Percentiles rank a stretch among this genome's conserved stretches.
phyloP scores from a whole-genome alignment of 2,329 filamentous ascomycete genomes.

The Colletotrichum abscissum region DNA sequence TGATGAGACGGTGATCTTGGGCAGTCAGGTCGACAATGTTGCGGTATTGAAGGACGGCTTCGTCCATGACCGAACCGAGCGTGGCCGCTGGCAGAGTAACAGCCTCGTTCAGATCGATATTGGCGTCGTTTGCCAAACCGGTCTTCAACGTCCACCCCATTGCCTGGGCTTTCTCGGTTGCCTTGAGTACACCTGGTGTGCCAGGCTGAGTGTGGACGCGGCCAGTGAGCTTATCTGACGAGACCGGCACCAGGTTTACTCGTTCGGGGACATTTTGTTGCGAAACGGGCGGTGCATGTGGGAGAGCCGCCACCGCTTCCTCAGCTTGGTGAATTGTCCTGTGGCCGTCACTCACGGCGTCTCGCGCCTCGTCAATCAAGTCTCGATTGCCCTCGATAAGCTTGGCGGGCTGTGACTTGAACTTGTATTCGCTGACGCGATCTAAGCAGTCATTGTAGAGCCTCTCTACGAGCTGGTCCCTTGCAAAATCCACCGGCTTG shows the following conservation, averaged over 20 bases:
- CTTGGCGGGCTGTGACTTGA: conserved; percentile 76
- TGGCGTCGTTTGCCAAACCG: conserved; percentile 70
- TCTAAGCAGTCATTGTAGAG: conserved; percentile 96
- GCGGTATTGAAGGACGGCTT: conserved; percentile 90
- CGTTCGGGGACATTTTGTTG: conserved; percentile 65
- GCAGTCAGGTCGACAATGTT: conserved; percentile 83
- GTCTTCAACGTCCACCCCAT: conserved; percentile 86
- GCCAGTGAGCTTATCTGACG: conserved; percentile 77
- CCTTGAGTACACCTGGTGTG: conserved; percentile 75
- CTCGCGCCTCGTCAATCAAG: conserved; percentile 84
- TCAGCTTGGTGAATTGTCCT: conserved; percentile 81
- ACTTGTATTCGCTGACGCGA: conserved; percentile 89
- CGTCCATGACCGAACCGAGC: conserved; percentile 90
- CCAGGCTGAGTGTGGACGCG: conserved; percentile 78
- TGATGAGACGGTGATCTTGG: conserved; percentile 89
- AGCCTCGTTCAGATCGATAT: conserved; percentile 77
- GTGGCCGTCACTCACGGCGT: conserved; percentile 76
- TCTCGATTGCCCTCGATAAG: conserved; percentile 86
- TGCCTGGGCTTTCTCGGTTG: conserved; percentile 78
- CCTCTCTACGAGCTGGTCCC: conserved; percentile 87
- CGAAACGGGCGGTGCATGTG: conserved; percentile 62
- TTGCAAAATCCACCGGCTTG: conserved; percentile 78
- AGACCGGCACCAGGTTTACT: conserved; percentile 70
- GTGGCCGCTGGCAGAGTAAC: conserved; percentile 76
- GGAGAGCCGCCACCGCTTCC: conserved; percentile 73